A percentile compares a stretch with the other conserved stretches of the same genome.
Conservation (phyloP, 2,329 filamentous ascomycete species). For the Endocalyx cinctus region DNA sequence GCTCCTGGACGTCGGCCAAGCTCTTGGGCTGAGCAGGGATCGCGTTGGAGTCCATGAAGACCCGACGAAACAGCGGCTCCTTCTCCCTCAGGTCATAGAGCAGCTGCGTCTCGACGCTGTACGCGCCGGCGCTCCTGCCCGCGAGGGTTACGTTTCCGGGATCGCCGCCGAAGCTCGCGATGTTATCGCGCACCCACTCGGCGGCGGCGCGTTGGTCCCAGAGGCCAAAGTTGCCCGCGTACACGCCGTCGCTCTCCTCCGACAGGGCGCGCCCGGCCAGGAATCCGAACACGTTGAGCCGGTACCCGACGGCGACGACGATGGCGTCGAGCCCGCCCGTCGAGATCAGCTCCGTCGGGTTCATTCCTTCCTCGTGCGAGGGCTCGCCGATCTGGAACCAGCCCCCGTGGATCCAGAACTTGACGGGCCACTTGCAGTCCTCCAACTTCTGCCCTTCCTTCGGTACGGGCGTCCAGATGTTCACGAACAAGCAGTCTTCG, state of each 20-base stretch:
- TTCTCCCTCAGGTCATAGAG: conserved; percentile 28
- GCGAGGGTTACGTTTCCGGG: conserved; percentile 36
- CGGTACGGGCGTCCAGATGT: conserved; percentile 41
- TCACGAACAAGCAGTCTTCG: conserved; percentile 46
- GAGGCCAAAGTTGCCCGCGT: conserved; percentile 35
- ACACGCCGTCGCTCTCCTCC: background rate
- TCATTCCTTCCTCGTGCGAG: conserved; percentile 35
- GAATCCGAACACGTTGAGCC: conserved; percentile 1
- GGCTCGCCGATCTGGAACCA: conserved; percentile 44
- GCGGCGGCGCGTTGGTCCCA: conserved; percentile 46
- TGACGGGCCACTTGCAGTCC: conserved; percentile 30
- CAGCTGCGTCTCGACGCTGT: conserved; percentile 37
- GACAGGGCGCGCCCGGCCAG: background rate
- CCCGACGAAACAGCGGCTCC: conserved; percentile 26
- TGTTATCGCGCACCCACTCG: conserved; percentile 46
- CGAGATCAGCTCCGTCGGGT: conserved; percentile 38
- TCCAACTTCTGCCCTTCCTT: conserved; percentile 13
- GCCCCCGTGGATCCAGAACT: conserved; percentile 41
- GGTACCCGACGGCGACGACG: conserved; percentile 36
- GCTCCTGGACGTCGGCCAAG: conserved; percentile 29
- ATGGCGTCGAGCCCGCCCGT: conserved; percentile 32
- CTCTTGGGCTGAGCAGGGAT: conserved; percentile 40
- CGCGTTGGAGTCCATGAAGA: conserved; percentile 41
- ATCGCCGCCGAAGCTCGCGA: conserved; percentile 36
- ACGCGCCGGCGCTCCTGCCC: conserved; percentile 39